phyloP scores from a whole-genome alignment of 306 rosid genomes.

The Cucurbita maxima region DNA sequence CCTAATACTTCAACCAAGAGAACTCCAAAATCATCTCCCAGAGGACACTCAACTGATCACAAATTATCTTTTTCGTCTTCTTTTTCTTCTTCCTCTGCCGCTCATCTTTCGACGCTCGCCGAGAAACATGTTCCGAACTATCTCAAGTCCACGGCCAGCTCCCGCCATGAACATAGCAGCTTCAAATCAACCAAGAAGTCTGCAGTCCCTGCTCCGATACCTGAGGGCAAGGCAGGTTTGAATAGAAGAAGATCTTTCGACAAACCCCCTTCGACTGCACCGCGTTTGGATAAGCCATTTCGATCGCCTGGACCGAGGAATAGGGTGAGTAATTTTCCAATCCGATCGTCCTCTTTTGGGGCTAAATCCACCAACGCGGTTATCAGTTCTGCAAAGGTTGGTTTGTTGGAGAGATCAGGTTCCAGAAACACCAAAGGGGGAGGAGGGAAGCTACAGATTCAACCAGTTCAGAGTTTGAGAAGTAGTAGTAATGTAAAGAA shows the following conservation, averaged over 20 bases:
- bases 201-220: not conserved
- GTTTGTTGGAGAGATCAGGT: not conserved
- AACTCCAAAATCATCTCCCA: conserved; percentile 17
- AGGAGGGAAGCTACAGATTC: not conserved
- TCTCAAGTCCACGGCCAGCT: conserved; percentile 47
- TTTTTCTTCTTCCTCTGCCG: not conserved
- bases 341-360: not conserved
- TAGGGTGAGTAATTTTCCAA: conserved; percentile 1
- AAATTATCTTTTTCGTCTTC: conserved; percentile 2
- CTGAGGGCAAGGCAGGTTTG: conserved; percentile 11
- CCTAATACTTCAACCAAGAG: conserved; percentile 20
- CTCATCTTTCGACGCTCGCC: conserved; percentile 5
- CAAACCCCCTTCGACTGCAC: conserved; percentile 36
- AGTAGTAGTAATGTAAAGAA: not conserved
- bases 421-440: not conserved
- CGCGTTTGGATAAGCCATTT: conserved; percentile 28
- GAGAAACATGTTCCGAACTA: conserved; percentile 47
- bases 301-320: conserved; percentile 42
- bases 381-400: not conserved
- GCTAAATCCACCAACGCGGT: conserved; percentile 7
- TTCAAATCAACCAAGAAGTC: conserved; percentile 1
- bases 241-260: conserved; percentile 82
- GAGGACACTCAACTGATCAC: not conserved
- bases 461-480: not conserved
- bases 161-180: conserved; percentile 26